These are phyloP conservation scores for Singerocomus inundabilis DNA, from an alignment of 1,284 basidiomycete species.

Conservation along the genomic window DNA sequence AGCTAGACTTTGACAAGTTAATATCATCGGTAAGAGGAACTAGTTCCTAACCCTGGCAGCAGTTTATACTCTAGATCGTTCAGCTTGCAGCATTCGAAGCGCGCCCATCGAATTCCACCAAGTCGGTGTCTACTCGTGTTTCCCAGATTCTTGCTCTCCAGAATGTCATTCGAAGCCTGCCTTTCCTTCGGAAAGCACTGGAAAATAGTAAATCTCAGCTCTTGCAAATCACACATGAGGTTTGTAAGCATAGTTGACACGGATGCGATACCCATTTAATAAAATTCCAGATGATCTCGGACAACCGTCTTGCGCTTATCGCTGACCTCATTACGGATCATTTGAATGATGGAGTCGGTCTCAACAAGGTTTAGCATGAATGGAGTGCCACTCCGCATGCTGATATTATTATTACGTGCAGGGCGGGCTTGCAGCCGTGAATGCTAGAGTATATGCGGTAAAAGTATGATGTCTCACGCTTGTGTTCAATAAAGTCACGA, in stretches of 20 bases:
- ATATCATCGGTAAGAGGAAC: constrained; percentile 59
- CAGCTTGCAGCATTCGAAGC: constrained; percentile 67
- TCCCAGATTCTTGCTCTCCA: constrained; percentile 75
- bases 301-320: constrained; percentile 66
- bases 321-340: constrained; percentile 55
- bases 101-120: constrained; percentile 49
- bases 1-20: constrained; percentile 87
- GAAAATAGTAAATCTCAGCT: constrained; percentile 57
- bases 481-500: background rate
- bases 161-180: constrained; percentile 64
- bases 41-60: background rate
- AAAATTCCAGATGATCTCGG: constrained; percentile 60
- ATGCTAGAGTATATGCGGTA: constrained; percentile 82
- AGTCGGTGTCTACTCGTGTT: constrained; percentile 67
- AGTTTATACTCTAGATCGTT: background rate
- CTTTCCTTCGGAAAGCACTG: constrained; percentile 60
- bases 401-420: constrained; percentile 26
- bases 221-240: constrained; percentile 60
- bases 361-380: constrained; percentile 49
- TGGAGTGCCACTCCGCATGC: background rate
- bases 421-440: constrained; percentile 68
- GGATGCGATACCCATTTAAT: background rate
- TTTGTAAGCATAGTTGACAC: constrained; percentile 25
- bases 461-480: constrained; percentile 42
- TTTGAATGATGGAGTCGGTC: constrained; percentile 69